Evolutionary conservation across 805 yeast species (phyloP), one percentile per base, ranked within the genome.

Genomic region (Ogataea trehaloabstinens): DNA sequence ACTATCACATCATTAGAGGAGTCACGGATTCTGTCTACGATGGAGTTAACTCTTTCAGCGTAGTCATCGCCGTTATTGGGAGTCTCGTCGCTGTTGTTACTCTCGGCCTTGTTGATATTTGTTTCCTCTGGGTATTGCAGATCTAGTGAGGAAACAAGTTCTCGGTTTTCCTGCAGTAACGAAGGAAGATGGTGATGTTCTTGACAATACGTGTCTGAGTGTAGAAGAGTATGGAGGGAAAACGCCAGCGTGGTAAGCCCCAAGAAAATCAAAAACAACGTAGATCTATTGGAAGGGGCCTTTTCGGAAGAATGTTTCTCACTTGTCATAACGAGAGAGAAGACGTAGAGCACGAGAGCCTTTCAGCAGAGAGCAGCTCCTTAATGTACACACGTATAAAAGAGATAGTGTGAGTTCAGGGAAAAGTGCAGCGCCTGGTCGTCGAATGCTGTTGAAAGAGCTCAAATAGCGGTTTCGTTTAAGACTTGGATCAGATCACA

Each of bases 1-100:
- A 51, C 46, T 12, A 55, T 54, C 4, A 56, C 60, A 39, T 53
- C 40, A 36, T 53, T 49, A 17, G 59, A 52, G 6, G 45, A 41
- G 28, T 43, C 31, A 37, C 35, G 54, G 17, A 56, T 54, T 28
- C 53, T 51, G 19, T 50, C 38, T 10, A 55, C 46, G 28, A 56
- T 56, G 17, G 47, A 35, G 24, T 45, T 41, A 17, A 54, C 49
- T n/a, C 39, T 34, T 10, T 27, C 31, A 17, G 46, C 38, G 34
- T 41, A 43, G 27, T 38, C 38, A n/a, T 37, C 40, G 3, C 35
- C 44, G 13, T 27, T n/a, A n/a, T n/a, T n/a, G n/a, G n/a, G n/a
- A n/a, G n/a, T n/a, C 36, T n/a, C n/a, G n/a, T n/a, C n/a, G n/a
- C n/a, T n/a, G n/a, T n/a, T n/a, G n/a, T n/a, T n/a, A n/a, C n/a